Conservation (phyloP, 495 filamentous ascomycete species). For the Collariella sp. region DNA sequence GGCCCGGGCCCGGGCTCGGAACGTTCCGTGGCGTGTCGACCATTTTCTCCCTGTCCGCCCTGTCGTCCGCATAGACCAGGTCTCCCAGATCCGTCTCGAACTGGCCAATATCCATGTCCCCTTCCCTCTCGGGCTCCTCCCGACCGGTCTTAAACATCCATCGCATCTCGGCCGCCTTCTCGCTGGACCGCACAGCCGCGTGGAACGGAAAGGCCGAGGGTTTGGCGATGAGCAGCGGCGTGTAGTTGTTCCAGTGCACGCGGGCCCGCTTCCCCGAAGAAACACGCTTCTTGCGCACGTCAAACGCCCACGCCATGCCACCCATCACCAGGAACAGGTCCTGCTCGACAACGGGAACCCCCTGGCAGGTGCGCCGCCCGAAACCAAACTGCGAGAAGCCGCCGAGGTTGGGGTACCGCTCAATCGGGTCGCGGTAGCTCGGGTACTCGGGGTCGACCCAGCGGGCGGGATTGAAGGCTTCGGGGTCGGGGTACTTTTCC, state of each 20-base stretch:
- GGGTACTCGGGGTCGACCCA: conserved; percentile 45
- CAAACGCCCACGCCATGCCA: conserved; percentile 50
- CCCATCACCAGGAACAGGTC: conserved; percentile 51
- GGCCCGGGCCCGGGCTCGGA: no score
- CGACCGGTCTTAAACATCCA: conserved; percentile 28
- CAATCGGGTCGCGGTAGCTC: conserved; percentile 48
- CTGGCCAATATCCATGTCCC: conserved; percentile 3
- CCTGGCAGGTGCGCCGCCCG: conserved; percentile 52
- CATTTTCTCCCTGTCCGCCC: not conserved
- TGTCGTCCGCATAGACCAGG: not conserved
- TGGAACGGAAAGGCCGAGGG: conserved; percentile 42
- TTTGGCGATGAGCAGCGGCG: conserved; percentile 47
- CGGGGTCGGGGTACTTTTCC: conserved; percentile 50
- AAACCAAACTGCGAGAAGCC: conserved; percentile 53
- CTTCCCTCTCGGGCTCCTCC: not conserved
- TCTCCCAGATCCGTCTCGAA: conserved; percentile 4
- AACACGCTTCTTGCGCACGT: conserved; percentile 40
- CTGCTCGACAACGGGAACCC: conserved; percentile 46
- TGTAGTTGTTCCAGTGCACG: conserved; percentile 45
- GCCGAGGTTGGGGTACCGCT: conserved; percentile 44
- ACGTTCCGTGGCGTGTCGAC: no score
- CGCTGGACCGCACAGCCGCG: conserved; percentile 27
- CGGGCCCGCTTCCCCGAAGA: conserved; percentile 28
- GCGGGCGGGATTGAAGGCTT: conserved; percentile 48
- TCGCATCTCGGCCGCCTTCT: conserved; percentile 21